Conservation (phyloP, 257 asterid genomes). For the Ajuga chamaepitys region DNA sequence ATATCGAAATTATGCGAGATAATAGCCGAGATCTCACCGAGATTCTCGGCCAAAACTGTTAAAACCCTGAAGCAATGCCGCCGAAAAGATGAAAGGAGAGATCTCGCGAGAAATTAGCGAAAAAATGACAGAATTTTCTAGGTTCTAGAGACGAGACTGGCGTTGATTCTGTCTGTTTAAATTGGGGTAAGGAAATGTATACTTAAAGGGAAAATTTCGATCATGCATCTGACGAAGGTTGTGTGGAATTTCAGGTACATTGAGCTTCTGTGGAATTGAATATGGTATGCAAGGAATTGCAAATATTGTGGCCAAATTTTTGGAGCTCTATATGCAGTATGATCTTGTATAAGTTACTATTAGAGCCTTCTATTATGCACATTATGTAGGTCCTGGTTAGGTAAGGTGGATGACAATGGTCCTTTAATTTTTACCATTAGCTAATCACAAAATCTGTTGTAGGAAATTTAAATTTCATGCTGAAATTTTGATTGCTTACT, state of each 20-base stretch:
- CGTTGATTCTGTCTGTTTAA: neutral
- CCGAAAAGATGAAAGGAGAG: too few relatives aligned
- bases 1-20: too few relatives aligned
- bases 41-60: too few relatives aligned
- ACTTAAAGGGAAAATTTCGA: neutral
- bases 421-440: neutral
- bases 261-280: neutral
- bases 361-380: neutral
- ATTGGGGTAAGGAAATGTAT: neutral
- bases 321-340: neutral
- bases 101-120: too few relatives aligned
- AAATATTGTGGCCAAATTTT: neutral
- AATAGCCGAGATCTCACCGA: too few relatives aligned
- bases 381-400: neutral
- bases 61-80: too few relatives aligned
- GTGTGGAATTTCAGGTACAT: neutral
- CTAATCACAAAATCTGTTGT: neutral
- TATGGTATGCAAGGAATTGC: conserved; percentile 7
- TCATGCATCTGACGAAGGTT: conserved; percentile 11
- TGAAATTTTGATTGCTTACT: neutral
- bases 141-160: neutral
- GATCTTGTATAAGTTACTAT: neutral
- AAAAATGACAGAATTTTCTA: conserved; percentile 12
- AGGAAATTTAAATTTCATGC: conserved; percentile 1
- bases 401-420: conserved; percentile 7